These are phyloP conservation scores for Xylaria intraflava DNA, from an alignment of 495 filamentous ascomycete genomes.

Conservation along the genomic window DNA sequence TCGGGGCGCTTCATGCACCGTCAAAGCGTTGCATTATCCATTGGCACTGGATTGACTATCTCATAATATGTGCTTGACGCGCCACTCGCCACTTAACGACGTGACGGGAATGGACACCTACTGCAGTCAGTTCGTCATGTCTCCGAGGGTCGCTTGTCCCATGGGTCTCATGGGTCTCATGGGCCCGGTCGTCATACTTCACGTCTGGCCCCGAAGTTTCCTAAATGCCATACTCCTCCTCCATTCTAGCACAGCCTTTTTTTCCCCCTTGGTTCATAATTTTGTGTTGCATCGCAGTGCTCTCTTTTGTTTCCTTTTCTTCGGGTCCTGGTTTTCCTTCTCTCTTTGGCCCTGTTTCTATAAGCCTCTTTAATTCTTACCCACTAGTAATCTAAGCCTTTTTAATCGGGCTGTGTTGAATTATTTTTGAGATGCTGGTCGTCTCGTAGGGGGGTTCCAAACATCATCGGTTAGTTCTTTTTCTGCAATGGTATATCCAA, in stretches of 20 bases:
- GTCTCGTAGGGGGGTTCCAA: conserved; percentile 29
- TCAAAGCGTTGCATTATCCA: conserved; percentile 7
- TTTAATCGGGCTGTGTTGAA: conserved; percentile 19
- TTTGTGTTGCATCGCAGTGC: conserved; percentile 1
- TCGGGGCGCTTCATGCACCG: conserved; percentile 2
- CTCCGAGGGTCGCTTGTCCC: too few relatives aligned
- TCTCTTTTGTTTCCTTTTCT: conserved; percentile 14
- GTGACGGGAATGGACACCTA: background rate
- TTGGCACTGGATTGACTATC: background rate
- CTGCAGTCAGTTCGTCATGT: background rate
- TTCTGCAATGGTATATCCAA: conserved; percentile 18
- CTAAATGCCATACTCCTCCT: conserved; percentile 11
- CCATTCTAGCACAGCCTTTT: conserved; percentile 3
- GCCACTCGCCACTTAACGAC: conserved; percentile 3
- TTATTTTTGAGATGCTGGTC: conserved; percentile 35
- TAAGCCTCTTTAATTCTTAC: conserved; percentile 21
- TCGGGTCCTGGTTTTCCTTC: conserved; percentile 16
- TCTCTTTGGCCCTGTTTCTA: conserved; percentile 14
- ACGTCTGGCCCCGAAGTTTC: background rate
- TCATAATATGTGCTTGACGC: background rate
- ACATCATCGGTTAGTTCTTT: conserved; percentile 29
- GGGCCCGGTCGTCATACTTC: background rate
- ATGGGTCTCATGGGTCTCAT: too few relatives aligned
- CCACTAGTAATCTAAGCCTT: conserved; percentile 7
- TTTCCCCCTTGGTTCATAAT: background rate